These are phyloP conservation scores for Solanum habrochaites DNA, from an alignment of 257 asterid species.

Conservation along the genomic window DNA sequence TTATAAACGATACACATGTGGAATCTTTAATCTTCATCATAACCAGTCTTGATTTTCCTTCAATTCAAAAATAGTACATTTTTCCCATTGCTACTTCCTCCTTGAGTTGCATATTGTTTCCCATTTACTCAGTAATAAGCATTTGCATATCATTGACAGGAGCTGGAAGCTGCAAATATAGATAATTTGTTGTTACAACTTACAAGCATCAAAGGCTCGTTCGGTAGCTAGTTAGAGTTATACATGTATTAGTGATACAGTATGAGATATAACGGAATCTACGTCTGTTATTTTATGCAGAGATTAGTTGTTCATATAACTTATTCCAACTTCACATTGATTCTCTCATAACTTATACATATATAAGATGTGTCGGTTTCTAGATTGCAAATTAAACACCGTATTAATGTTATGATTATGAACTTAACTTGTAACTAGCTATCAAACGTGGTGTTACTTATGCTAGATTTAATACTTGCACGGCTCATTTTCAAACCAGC, in stretches of 20 bases:
- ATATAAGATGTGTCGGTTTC: neutral
- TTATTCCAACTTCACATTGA: neutral
- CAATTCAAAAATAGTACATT: neutral
- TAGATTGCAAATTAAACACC: too few relatives aligned
- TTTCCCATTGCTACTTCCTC: neutral
- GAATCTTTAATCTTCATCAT: neutral
- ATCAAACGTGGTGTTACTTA: neutral
- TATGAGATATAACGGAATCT: neutral
- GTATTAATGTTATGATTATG: neutral
- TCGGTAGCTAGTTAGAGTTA: neutral
- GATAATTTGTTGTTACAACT: neutral
- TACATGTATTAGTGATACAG: neutral
- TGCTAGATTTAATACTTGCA: neutral
- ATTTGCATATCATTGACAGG: slow-evolving; percentile 32
- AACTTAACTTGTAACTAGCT: neutral
- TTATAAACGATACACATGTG: neutral
- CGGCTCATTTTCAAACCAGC: neutral
- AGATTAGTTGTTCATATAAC: neutral
- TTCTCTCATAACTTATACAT: neutral
- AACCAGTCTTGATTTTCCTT: too few relatives aligned
- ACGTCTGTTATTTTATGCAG: too few relatives aligned
- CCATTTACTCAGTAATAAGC: slow-evolving; percentile 40
- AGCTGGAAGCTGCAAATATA: slow-evolving; percentile 24
- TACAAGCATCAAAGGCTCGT: neutral
- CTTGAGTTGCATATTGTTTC: neutral